These are phyloP conservation scores for Salix brachista DNA, from an alignment of 345 rosid species.

Conservation along the genomic window DNA sequence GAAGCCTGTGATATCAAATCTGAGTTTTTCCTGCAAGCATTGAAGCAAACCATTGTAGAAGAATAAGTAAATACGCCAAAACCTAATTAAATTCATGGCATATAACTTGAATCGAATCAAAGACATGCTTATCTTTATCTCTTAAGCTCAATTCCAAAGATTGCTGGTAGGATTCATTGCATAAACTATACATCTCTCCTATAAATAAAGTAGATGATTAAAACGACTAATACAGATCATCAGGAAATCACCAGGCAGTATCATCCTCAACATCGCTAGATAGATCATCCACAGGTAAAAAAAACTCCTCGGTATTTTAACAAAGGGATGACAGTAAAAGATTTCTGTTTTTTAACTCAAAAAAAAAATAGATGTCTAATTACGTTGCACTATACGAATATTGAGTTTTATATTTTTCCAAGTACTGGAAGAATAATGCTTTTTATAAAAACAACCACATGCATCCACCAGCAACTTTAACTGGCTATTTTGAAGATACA, in stretches of 20 bases:
- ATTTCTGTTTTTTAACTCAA: too few relatives aligned
- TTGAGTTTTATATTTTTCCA: not conserved
- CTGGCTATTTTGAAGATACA: not conserved
- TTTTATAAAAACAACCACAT: not conserved
- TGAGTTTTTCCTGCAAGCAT: not conserved
- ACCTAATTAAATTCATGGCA: not conserved
- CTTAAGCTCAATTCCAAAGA: constrained; percentile 30
- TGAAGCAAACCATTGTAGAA: constrained; percentile 7
- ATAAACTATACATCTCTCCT: constrained; percentile 28
- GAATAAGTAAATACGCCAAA: constrained; percentile 8
- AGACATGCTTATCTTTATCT: constrained; percentile 42
- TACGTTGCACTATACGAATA: not conserved
- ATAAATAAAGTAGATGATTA: constrained; percentile 23
- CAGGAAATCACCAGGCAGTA: not conserved
- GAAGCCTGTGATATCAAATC: constrained; percentile 38
- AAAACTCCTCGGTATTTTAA: not conserved
- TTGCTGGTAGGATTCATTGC: constrained; percentile 26
- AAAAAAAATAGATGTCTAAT: not conserved
- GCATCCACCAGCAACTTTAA: not conserved
- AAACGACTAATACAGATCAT: not conserved
- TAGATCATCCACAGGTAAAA: not conserved
- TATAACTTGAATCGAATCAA: constrained; percentile 10
- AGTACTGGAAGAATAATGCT: not conserved
- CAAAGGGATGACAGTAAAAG: not conserved
- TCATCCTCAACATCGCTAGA: not conserved